phyloP scores from a whole-genome alignment of 2,329 filamentous ascomycete species.

The Aspergillus tamarii region DNA sequence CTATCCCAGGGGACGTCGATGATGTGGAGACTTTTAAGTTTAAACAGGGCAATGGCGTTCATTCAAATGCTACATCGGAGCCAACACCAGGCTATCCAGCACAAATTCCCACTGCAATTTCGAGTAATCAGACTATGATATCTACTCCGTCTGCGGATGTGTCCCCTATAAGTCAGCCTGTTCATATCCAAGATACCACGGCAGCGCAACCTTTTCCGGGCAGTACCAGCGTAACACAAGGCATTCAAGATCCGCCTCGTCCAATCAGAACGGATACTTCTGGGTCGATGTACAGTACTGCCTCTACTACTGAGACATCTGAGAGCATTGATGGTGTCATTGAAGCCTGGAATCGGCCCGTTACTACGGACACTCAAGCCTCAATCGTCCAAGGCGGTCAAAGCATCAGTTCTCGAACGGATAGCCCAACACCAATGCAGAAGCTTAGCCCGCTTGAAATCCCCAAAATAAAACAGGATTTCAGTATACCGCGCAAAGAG shows the following conservation, averaged over 20 bases:
- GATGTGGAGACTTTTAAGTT: constrained; percentile 33
- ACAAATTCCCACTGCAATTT: constrained; percentile 7
- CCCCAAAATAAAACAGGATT: constrained; percentile 16
- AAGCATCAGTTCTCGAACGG: constrained; percentile 11
- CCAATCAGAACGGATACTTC: constrained; percentile 34
- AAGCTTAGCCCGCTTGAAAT: constrained; percentile 19
- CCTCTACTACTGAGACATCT: constrained; percentile 31
- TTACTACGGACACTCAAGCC: constrained; percentile 27
- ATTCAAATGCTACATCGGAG: constrained; percentile 12
- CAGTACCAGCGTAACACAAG: constrained; percentile 25
- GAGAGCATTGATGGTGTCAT: constrained; percentile 50
- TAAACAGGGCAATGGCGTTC: constrained; percentile 15
- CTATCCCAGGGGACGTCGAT: constrained; percentile 41
- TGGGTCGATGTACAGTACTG: constrained; percentile 29
- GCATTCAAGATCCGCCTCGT: constrained; percentile 17
- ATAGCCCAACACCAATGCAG: constrained; percentile 15
- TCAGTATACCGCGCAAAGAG: constrained; percentile 5
- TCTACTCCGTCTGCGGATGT: constrained; percentile 15
- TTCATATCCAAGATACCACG: neutral
- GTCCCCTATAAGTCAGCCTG: constrained; percentile 12
- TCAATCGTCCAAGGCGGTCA: constrained; percentile 16
- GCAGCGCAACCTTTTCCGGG: constrained; percentile 23
- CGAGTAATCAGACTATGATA: constrained; percentile 7
- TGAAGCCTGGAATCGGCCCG: constrained; percentile 46
- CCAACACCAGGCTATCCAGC: constrained; percentile 19